Conservation (phyloP, 345 rosid species). For the Eucalyptus erythrocorys region DNA sequence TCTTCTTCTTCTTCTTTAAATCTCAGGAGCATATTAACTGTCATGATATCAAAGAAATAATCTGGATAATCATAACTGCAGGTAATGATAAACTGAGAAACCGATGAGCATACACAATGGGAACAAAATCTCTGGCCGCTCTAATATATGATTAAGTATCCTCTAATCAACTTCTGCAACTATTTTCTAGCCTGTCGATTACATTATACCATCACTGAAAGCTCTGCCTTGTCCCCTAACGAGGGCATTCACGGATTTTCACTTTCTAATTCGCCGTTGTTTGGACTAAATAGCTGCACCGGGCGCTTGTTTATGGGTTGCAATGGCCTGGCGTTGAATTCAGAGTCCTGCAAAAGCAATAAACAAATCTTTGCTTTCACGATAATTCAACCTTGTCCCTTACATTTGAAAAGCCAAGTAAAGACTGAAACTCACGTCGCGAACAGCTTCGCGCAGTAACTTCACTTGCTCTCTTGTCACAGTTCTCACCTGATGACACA, state of each 20-base stretch:
- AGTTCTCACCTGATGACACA: constrained; percentile 38
- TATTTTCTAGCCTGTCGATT: not conserved
- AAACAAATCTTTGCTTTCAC: not conserved
- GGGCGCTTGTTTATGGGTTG: constrained; percentile 32
- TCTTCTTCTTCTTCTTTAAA: accelerated
- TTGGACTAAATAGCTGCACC: constrained; percentile 33
- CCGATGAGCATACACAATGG: not conserved
- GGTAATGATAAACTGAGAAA: not conserved
- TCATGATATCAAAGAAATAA: not conserved
- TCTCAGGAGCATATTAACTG: not conserved
- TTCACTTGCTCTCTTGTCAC: constrained; percentile 44
- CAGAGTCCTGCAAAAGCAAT: constrained; percentile 26
- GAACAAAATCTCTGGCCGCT: not conserved
- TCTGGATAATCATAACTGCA: not conserved
- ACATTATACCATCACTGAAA: not conserved
- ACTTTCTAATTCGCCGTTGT: not conserved
- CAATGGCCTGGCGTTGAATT: constrained; percentile 59
- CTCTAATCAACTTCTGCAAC: not conserved
- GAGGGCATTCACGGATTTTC: not conserved
- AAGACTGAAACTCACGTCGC: constrained; percentile 41
- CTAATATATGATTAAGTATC: not conserved
- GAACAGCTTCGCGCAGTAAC: constrained; percentile 66
- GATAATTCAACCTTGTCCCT: not conserved
- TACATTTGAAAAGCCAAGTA: not conserved
- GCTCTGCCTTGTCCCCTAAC: not conserved